A percentile compares a stretch with the other conserved stretches of the same genome.
Evolutionary conservation across 2,329 filamentous ascomycete species (phyloP).

Genomic region (Aureobasidium zeae): DNA sequence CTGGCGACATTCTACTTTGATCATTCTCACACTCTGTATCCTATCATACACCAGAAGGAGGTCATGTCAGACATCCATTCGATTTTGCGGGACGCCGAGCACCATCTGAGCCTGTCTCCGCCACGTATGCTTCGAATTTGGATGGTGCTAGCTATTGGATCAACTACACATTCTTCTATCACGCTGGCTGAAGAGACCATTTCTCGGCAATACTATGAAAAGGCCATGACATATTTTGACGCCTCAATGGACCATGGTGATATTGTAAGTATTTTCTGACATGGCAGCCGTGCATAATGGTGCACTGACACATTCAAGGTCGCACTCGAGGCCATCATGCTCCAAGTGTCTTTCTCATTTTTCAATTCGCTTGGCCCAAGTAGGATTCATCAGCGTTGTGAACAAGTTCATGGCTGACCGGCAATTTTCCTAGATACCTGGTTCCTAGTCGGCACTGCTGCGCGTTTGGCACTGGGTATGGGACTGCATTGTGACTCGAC

Average conservation of each 20-base stretch:
- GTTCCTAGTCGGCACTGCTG: conserved; percentile 39
- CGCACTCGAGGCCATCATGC: conserved; percentile 37
- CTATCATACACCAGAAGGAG: conserved; percentile 32
- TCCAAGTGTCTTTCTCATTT: conserved; percentile 42
- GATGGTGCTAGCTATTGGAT: conserved; percentile 43
- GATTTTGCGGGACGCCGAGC: conserved; percentile 17
- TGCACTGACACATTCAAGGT: conserved; percentile 19
- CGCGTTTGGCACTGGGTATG: conserved; percentile 37
- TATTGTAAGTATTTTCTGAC: conserved; percentile 18
- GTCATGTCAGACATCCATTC: conserved; percentile 28
- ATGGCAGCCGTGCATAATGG: neutral
- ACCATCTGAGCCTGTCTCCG: conserved; percentile 18
- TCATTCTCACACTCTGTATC: conserved; percentile 41
- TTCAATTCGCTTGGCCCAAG: conserved; percentile 41
- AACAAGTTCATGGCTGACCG: neutral
- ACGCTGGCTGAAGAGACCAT: conserved; percentile 37
- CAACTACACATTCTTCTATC: conserved; percentile 38
- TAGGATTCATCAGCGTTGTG: neutral
- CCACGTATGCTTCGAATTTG: conserved; percentile 36
- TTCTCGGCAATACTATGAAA: conserved; percentile 33
- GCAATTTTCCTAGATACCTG: conserved; percentile 30
- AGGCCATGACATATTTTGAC: conserved; percentile 37
- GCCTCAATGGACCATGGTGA: conserved; percentile 15
- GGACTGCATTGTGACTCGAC: conserved; percentile 29
- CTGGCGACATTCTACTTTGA: conserved; percentile 38